Conservation (phyloP, 805 yeast species). For the Teunomyces gatunensis region DNA sequence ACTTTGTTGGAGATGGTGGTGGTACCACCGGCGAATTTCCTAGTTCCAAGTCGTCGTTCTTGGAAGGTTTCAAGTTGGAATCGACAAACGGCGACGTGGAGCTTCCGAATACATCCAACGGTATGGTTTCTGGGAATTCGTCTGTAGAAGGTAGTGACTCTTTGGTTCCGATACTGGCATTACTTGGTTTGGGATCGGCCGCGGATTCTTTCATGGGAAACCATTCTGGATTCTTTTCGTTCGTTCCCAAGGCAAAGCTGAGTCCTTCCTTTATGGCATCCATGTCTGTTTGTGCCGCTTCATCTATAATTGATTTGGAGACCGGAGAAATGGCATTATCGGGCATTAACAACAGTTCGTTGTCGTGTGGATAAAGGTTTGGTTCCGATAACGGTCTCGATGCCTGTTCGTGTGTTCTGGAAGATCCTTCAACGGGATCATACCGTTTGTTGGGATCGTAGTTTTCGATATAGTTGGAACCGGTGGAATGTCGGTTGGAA, state of each 20-base stretch:
- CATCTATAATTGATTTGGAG: conserved; percentile 17
- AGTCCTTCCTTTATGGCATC: conserved; percentile 33
- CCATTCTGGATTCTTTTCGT: conserved; percentile 25
- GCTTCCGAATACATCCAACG: conserved; percentile 11
- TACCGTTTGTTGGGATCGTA: conserved; percentile 14
- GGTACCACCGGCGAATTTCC: conserved; percentile 13
- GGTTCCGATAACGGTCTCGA: background rate
- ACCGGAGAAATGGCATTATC: background rate
- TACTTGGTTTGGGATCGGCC: background rate
- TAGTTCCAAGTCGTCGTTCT: conserved; percentile 15
- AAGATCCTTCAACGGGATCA: conserved; percentile 5
- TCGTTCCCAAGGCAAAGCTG: conserved; percentile 32
- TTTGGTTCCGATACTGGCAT: conserved; percentile 2
- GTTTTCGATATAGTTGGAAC: conserved; percentile 5
- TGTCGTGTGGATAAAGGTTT: background rate
- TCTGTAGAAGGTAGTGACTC: background rate
- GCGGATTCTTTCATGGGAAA: conserved; percentile 18
- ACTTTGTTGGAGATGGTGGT: conserved; percentile 18
- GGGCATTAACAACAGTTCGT: background rate
- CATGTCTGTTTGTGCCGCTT: conserved; percentile 28
- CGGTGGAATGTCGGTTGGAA: background rate
- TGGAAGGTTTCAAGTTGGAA: background rate
- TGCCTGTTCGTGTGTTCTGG: background rate
- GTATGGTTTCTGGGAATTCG: conserved; percentile 17
- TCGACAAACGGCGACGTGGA: conserved; percentile 6